phyloP scores from a whole-genome alignment of 148 eudicot species.

The Mesembryanthemum crystallinum region DNA sequence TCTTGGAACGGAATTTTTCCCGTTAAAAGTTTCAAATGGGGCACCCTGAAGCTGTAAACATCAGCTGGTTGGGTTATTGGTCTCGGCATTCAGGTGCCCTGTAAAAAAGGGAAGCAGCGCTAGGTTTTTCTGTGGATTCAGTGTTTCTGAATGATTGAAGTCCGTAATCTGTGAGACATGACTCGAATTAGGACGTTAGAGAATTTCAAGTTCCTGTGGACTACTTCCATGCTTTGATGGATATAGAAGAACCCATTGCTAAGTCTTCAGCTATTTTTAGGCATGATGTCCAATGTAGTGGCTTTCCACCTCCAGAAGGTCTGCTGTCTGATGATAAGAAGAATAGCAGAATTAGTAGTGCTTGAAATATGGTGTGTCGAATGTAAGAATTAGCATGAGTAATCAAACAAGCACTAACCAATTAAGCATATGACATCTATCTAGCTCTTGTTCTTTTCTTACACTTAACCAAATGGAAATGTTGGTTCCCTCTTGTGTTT shows the following conservation, averaged over 20 bases:
- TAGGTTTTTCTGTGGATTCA: constrained; percentile 58
- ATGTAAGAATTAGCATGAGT: too few relatives aligned
- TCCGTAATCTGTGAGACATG: constrained; percentile 88
- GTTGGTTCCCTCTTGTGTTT: too few relatives aligned
- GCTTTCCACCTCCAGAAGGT: constrained; percentile 83
- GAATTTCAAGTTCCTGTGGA: constrained; percentile 88
- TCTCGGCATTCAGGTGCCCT: constrained; percentile 82
- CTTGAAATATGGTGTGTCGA: too few relatives aligned
- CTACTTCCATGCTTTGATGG: constrained; percentile 78
- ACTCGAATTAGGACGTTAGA: constrained; percentile 92
- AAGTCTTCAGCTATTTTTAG: constrained; percentile 94
- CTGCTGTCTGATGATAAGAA: constrained; percentile 56
- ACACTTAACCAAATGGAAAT: too few relatives aligned
- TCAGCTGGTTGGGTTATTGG: constrained; percentile 61
- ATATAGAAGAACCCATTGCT: constrained; percentile 80
- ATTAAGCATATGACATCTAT: too few relatives aligned
- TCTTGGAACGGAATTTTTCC: constrained; percentile 91
- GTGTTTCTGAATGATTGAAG: constrained; percentile 63
- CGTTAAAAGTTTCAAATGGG: constrained; percentile 74
- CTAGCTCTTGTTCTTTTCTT: too few relatives aligned
- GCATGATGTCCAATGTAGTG: constrained; percentile 98
- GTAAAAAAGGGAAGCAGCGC: constrained; percentile 80
- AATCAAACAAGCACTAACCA: too few relatives aligned
- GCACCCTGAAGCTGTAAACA: constrained; percentile 81
- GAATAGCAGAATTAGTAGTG: too few relatives aligned